phyloP scores from a whole-genome alignment of 164 flowering plant species.

The Piper longum region DNA sequence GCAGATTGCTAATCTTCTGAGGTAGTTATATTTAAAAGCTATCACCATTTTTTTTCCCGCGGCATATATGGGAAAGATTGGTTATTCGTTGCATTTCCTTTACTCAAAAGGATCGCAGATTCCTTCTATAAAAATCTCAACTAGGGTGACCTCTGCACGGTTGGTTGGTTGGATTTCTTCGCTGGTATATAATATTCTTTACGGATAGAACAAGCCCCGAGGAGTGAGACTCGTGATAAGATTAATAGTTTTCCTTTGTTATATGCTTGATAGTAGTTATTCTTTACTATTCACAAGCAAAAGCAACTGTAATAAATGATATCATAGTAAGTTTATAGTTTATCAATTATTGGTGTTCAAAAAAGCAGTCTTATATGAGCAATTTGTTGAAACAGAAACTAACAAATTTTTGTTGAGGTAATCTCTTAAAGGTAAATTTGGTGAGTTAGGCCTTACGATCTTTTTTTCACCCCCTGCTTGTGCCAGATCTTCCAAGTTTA shows the following conservation, averaged over 20 bases:
- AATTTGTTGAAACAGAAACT: no score
- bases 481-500: no score
- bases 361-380: background rate
- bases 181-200: background rate
- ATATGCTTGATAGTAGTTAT: background rate
- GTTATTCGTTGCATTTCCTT: background rate
- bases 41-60: background rate
- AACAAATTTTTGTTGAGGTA: no score
- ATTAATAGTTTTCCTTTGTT: background rate
- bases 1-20: background rate
- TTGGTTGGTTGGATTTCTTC: background rate
- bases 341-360: background rate
- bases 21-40: background rate
- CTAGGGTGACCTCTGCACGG: background rate
- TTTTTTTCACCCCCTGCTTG: no score
- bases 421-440: no score
- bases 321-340: background rate
- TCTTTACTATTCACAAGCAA: background rate
- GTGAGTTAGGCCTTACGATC: no score
- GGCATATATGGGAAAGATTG: background rate
- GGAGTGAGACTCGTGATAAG: constrained; percentile 1
- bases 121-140: background rate
- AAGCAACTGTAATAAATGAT: constrained; percentile 14
- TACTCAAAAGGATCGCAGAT: background rate
- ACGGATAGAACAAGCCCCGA: background rate